phyloP scores from a whole-genome alignment of 306 rosid species.

The Erythrophleum fordii region DNA sequence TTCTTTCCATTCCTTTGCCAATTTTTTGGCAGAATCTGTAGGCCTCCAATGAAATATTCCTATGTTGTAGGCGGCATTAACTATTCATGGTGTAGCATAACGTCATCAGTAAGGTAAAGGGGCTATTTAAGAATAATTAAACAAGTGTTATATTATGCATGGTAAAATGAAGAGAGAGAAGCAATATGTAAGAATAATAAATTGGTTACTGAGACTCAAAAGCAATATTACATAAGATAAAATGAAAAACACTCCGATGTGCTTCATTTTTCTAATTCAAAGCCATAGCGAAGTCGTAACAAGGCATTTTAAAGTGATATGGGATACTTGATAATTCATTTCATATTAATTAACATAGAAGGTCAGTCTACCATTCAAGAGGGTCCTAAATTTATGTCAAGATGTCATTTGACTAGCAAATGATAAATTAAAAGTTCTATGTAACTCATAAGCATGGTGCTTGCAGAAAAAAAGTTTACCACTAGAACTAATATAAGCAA shows the following conservation, averaged over 20 bases:
- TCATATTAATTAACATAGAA: constrained; percentile 23
- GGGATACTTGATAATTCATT: neutral
- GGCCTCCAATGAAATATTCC: constrained; percentile 99
- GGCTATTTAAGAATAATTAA: constrained; percentile 21
- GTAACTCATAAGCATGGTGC: constrained; percentile 6
- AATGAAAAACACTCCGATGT: neutral
- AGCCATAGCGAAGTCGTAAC: neutral
- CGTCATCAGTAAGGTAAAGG: constrained; percentile 22
- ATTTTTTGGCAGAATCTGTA: constrained; percentile 71
- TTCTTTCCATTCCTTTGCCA: constrained; percentile 90
- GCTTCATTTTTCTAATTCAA: neutral
- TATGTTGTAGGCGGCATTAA: constrained; percentile 81
- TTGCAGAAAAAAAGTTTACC: neutral
- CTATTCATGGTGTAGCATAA: constrained; percentile 47
- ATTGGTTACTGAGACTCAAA: too few species aligned
- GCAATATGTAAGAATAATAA: too few species aligned
- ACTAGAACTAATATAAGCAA: constrained; percentile 18
- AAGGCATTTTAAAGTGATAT: neutral
- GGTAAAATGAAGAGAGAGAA: neutral
- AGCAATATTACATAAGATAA: neutral
- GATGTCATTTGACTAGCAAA: constrained; percentile 14
- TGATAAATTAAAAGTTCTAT: constrained; percentile 5
- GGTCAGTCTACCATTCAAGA: neutral
- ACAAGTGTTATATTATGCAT: neutral
- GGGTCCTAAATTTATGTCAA: constrained; percentile 18